Base-by-base conservation (phyloP, 257 asterid genomes). In the Echium plantagineum region DNA sequence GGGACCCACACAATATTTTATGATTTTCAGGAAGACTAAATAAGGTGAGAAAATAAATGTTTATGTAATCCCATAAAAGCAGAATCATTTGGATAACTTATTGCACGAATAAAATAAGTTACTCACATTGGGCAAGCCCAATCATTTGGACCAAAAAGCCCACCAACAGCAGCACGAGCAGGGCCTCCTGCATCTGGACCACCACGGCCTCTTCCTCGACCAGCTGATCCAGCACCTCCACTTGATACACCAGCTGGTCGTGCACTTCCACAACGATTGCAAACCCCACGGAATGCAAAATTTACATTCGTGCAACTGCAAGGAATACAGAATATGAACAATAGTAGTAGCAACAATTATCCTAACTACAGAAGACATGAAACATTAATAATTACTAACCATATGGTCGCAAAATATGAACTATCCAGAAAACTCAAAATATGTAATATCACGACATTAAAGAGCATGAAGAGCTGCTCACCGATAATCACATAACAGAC, bases 91-190 rank as follows among this genome's bases (percentile, higher is more conserved):
- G 30, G 46, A 20, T 55, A 38, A 55, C 4, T n/a, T 56, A 9
- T 28, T 60, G 15, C 59, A 59, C 46, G 57, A 4, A 17, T 65
- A 57, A 20, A 1, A 20, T 7, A 22, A 35, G 21, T 15, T 66
- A 64, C 93, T 80, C 78, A 93, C 99, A 93, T 93, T 58, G 99
- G 99, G 76, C 99, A 93, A 66, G 97, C 22, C 99, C 99, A 93
- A 66, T 93, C 99, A 82, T 93, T 93, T 49, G 97, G 97, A 71
- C 99, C 97, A 74, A 93, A 93, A 62, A 93, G 97, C 32, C 86
- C 94, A 54, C 89, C 94, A 35, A 59, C 82, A 26, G 78, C 85
- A 66, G 78, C 85, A 66, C 81, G 90, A 67, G 69, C 59, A 78
- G 60, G 69, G 22, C 85, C 95, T 54, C 94, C 96, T 30, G 67